These are phyloP conservation scores for Fusarium zealandicum DNA, from an alignment of 2,329 filamentous ascomycete species.

Conservation along the genomic window DNA sequence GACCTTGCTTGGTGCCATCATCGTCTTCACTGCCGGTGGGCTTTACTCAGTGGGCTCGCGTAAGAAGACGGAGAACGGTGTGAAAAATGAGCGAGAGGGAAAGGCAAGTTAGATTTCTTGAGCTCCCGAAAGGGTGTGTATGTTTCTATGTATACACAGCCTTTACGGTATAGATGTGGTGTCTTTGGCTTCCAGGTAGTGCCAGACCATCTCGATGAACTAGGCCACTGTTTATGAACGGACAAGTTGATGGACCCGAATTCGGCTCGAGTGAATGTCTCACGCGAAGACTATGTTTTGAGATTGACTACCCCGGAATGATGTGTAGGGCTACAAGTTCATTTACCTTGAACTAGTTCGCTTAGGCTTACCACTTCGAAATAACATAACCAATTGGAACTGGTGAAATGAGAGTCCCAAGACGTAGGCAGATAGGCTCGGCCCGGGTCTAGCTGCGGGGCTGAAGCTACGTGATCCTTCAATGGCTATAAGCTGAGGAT, in stretches of 20 bases:
- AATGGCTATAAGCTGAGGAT: not conserved
- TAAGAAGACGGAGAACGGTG: slow-evolving; percentile 20
- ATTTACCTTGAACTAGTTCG: too few species aligned
- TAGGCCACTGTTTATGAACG: not conserved
- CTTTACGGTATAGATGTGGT: slow-evolving; percentile 15
- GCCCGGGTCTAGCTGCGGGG: not conserved
- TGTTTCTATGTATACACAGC: not conserved
- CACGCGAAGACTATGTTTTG: too few species aligned
- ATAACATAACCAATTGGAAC: too few species aligned
- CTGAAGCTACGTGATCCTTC: not conserved
- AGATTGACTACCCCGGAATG: too few species aligned
- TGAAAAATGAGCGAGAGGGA: not conserved
- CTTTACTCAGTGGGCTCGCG: slow-evolving; percentile 81
- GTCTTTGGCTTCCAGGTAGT: not conserved
- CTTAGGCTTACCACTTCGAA: too few species aligned
- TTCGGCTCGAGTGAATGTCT: too few species aligned
- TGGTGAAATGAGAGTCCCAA: too few species aligned
- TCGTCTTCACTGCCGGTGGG: slow-evolving; percentile 92
- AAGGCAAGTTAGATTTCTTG: slow-evolving; percentile 28
- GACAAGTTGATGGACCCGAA: not conserved
- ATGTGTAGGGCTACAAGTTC: too few species aligned
- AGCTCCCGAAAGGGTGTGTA: not conserved
- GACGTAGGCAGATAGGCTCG: not conserved
- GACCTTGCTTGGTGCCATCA: slow-evolving; percentile 79
- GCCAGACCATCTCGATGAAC: not conserved